phyloP scores from a whole-genome alignment of 2,329 filamentous ascomycete genomes.

The Xylariaceae sp. region DNA sequence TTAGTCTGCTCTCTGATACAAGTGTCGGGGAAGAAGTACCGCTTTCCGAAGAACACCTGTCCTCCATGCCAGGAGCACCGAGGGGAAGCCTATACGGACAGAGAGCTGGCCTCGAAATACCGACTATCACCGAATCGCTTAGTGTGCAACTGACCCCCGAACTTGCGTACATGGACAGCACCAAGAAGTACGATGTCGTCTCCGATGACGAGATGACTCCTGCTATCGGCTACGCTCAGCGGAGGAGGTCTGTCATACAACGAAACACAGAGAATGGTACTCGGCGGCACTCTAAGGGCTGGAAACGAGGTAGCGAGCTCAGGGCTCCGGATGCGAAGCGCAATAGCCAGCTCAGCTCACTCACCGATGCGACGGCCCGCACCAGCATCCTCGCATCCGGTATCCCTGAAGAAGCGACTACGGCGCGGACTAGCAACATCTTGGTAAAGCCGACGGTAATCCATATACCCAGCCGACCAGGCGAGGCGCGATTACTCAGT shows the following conservation, averaged over 20 bases:
- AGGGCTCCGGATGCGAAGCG: conserved; percentile 20
- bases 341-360: conserved; percentile 24
- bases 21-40: conserved; percentile 25
- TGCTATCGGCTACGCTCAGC: conserved; percentile 16
- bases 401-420: conserved; percentile 25
- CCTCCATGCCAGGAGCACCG: conserved; percentile 10
- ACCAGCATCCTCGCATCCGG: conserved; percentile 31
- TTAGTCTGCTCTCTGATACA: conserved; percentile 29
- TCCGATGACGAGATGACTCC: conserved; percentile 24
- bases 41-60: conserved; percentile 19
- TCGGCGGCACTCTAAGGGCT: conserved; percentile 26
- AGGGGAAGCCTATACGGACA: conserved; percentile 12
- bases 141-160: conserved; percentile 32
- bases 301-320: conserved; percentile 24
- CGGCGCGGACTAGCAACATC: conserved; percentile 23
- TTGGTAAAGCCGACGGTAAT: conserved; percentile 30
- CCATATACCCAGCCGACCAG: conserved; percentile 30
- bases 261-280: conserved; percentile 15
- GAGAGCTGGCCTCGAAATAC: conserved; percentile 20
- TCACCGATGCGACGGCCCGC: conserved; percentile 25
- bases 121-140: conserved; percentile 23
- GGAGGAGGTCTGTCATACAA: conserved; percentile 17
- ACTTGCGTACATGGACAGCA: conserved; percentile 24
- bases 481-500: conserved; percentile 28
- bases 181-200: conserved; percentile 23